Percentiles rank a stretch among this genome's conserved stretches.
Conservation (phyloP, 192 early-diverging fungal genomes). For the Dissophora ornata region DNA sequence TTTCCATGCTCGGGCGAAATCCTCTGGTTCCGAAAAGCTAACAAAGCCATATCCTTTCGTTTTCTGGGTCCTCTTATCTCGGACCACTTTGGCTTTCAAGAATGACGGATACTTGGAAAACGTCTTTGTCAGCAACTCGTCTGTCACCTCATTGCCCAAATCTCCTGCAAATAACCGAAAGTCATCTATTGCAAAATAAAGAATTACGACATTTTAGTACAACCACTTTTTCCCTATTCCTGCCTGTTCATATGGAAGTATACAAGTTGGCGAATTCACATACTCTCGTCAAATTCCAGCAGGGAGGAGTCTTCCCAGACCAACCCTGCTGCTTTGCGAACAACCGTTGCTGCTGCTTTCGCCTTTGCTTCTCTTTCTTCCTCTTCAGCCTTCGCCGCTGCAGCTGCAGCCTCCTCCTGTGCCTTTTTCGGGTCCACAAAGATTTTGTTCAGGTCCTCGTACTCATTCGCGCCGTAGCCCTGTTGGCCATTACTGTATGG, state of each 20-base stretch:
- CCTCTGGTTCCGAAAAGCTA: conserved; percentile 90
- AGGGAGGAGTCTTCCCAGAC: conserved; percentile 93
- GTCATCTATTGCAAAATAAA: conserved; percentile 69
- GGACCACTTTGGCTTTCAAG: conserved; percentile 83
- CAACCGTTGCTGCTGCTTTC: conserved; percentile 69
- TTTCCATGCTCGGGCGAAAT: conserved; percentile 92
- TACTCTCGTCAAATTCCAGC: conserved; percentile 86
- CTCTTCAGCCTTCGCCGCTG: conserved; percentile 27
- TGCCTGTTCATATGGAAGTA: no score
- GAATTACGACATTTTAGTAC: neutral
- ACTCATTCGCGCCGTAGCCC: conserved; percentile 18
- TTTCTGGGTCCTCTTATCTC: conserved; percentile 87
- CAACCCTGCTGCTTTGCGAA: conserved; percentile 90
- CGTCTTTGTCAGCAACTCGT: conserved; percentile 79
- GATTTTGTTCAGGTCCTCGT: conserved; percentile 46
- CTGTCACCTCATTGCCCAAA: conserved; percentile 92
- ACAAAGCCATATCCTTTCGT: conserved; percentile 95
- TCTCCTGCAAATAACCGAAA: conserved; percentile 95
- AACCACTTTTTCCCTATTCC: no score
- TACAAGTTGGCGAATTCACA: no score
- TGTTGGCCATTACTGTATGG: no score
- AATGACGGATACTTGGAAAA: conserved; percentile 91
- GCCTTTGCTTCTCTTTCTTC: conserved; percentile 55
- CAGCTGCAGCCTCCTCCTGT: conserved; percentile 41
- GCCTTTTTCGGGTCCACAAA: conserved; percentile 51